Conservation (phyloP, 2,329 filamentous ascomycete genomes). For the Teratosphaeria destructans region DNA sequence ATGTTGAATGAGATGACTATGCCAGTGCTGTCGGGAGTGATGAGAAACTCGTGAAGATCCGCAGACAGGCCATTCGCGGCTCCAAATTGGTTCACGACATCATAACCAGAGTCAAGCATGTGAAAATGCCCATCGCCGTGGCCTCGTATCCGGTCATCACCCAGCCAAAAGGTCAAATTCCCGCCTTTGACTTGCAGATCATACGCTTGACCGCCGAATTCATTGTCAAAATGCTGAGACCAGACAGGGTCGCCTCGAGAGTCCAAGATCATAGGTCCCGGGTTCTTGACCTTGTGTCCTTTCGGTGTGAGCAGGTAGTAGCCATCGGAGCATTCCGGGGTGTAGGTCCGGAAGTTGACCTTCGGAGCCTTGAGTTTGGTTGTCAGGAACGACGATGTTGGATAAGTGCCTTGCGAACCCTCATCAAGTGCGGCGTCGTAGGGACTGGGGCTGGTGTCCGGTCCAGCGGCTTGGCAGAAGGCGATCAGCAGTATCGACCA, state of each 20-base stretch:
- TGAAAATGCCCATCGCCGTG: slow-evolving; percentile 19
- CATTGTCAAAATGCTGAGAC: slow-evolving; percentile 13
- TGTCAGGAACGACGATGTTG: slow-evolving; percentile 6
- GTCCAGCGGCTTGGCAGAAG: background rate
- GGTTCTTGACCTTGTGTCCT: slow-evolving; percentile 7
- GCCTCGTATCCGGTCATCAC: slow-evolving; percentile 22
- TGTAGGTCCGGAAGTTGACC: slow-evolving; percentile 6
- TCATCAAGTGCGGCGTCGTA: slow-evolving; percentile 2
- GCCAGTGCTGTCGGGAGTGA: slow-evolving; percentile 31
- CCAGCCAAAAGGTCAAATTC: slow-evolving; percentile 26
- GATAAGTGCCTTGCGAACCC: slow-evolving; percentile 5
- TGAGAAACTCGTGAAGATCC: slow-evolving; percentile 34
- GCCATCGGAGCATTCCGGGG: slow-evolving; percentile 8
- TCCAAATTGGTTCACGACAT: slow-evolving; percentile 27
- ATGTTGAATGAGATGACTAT: slow-evolving; percentile 32
- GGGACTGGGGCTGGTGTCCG: background rate
- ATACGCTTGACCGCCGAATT: slow-evolving; percentile 16
- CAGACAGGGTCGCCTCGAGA: slow-evolving; percentile 15
- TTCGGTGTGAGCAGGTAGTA: slow-evolving; percentile 16
- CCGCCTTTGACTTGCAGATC: slow-evolving; percentile 22
- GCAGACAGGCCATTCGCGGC: slow-evolving; percentile 26
- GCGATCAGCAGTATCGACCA: background rate
- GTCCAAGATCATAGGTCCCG: slow-evolving; percentile 20
- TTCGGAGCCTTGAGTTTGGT: slow-evolving; percentile 9
- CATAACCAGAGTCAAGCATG: slow-evolving; percentile 17